Conservation (phyloP, 2,329 filamentous ascomycete genomes). For the Trichoderma polysporum region DNA sequence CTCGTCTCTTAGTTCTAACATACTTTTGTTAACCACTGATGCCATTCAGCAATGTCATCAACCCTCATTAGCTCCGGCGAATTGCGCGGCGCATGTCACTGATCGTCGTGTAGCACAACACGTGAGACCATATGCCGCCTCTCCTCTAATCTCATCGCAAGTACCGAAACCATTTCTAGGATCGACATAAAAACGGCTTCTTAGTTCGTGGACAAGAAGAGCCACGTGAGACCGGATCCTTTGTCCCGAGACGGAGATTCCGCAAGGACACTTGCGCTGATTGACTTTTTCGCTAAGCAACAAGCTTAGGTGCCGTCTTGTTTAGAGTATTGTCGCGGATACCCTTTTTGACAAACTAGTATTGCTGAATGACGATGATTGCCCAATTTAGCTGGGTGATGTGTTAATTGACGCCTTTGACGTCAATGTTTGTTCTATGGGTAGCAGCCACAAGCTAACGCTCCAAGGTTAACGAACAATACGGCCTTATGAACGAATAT, state of each 20-base stretch:
- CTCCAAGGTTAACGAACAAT: background rate
- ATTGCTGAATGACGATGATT: background rate
- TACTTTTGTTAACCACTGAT: background rate
- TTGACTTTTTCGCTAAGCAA: background rate
- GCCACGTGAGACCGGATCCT: background rate
- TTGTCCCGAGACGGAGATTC: background rate
- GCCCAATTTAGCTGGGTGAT: background rate
- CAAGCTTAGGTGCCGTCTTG: background rate
- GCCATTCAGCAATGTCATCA: too few species aligned
- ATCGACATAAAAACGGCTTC: background rate
- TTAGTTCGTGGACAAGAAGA: background rate
- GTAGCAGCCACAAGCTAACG: background rate
- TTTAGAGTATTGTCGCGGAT: background rate
- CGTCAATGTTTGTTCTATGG: background rate
- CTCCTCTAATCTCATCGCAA: background rate
- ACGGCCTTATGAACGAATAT: background rate
- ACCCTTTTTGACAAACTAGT: background rate
- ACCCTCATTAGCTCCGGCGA: background rate
- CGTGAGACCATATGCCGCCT: too few species aligned
- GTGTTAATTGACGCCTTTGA: background rate
- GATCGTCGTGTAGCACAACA: background rate
- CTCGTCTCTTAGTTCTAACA: background rate
- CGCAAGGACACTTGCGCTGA: background rate
- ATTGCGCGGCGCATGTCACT: background rate
- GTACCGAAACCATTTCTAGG: background rate